These are phyloP conservation scores for Euphorbia schlechtendalii DNA, from an alignment of 441 rosid genomes.

Conservation along the genomic window DNA sequence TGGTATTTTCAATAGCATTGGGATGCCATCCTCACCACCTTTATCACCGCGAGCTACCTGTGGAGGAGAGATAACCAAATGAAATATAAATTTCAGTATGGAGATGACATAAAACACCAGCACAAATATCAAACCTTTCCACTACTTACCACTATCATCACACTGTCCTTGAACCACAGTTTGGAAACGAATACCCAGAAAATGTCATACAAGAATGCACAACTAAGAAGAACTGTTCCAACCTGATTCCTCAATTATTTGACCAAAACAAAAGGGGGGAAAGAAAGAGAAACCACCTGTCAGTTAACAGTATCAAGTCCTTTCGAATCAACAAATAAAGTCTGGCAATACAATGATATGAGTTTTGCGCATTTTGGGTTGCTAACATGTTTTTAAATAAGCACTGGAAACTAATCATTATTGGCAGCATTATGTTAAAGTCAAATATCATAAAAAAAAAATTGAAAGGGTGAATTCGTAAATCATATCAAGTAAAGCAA, in stretches of 20 bases:
- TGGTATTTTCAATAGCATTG: slow-evolving; percentile 71
- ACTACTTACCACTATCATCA: slow-evolving; percentile 86
- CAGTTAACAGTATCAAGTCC: neutral
- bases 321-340: neutral
- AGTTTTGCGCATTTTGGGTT: neutral
- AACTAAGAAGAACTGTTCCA: slow-evolving; percentile 84
- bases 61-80: slow-evolving; percentile 2
- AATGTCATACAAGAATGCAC: too few relatives aligned
- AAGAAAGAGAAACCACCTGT: neutral
- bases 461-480: neutral
- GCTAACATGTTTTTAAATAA: neutral
- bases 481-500: slow-evolving; percentile 1
- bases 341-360: neutral
- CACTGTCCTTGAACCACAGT: slow-evolving; percentile 80
- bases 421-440: neutral
- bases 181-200: slow-evolving; percentile 83
- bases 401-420: neutral
- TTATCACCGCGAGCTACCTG: slow-evolving; percentile 86
- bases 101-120: neutral
- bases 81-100: neutral
- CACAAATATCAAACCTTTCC: slow-evolving; percentile 8
- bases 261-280: neutral
- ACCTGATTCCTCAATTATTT: slow-evolving; percentile 45
- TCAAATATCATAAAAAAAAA: neutral
- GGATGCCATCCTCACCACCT: slow-evolving; percentile 80